These are phyloP conservation scores for Astrothelium subdiscretum DNA, from an alignment of 495 filamentous ascomycete genomes.

Conservation along the genomic window DNA sequence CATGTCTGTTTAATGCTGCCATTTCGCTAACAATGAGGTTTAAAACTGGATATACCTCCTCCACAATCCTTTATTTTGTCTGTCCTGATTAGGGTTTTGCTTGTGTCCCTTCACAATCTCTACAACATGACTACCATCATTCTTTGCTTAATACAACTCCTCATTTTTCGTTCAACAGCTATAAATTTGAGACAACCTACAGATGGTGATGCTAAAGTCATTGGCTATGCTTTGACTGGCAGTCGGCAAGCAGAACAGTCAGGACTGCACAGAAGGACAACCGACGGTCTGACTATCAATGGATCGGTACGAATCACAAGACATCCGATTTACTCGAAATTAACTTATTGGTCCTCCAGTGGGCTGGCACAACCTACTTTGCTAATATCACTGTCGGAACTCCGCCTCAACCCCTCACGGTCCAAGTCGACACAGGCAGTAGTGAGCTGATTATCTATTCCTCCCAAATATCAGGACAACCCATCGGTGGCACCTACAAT, in stretches of 20 bases:
- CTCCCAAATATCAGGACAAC: constrained; percentile 26
- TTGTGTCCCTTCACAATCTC: too few relatives aligned
- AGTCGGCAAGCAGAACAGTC: not conserved
- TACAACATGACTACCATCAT: too few relatives aligned
- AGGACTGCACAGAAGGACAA: not conserved
- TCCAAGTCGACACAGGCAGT: constrained; percentile 45
- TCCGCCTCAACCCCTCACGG: constrained; percentile 27
- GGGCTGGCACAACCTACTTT: constrained; percentile 17
- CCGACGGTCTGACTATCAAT: not conserved
- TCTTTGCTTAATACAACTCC: too few relatives aligned
- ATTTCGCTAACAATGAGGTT: too few relatives aligned
- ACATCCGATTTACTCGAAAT: not conserved
- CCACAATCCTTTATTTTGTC: too few relatives aligned
- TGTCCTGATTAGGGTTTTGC: too few relatives aligned
- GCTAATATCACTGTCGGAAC: constrained; percentile 33
- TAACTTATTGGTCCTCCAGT: not conserved
- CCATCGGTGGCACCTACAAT: constrained; percentile 11
- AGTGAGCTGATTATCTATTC: constrained; percentile 85
- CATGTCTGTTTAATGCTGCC: too few relatives aligned
- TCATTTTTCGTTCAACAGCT: not conserved
- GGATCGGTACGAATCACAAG: not conserved
- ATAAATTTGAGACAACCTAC: not conserved
- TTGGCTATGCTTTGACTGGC: not conserved
- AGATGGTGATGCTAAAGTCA: not conserved
- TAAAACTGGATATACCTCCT: too few relatives aligned